These are phyloP conservation scores for Fusarium sterilihyphosum DNA, from an alignment of 2,329 filamentous ascomycete species.

Conservation along the genomic window DNA sequence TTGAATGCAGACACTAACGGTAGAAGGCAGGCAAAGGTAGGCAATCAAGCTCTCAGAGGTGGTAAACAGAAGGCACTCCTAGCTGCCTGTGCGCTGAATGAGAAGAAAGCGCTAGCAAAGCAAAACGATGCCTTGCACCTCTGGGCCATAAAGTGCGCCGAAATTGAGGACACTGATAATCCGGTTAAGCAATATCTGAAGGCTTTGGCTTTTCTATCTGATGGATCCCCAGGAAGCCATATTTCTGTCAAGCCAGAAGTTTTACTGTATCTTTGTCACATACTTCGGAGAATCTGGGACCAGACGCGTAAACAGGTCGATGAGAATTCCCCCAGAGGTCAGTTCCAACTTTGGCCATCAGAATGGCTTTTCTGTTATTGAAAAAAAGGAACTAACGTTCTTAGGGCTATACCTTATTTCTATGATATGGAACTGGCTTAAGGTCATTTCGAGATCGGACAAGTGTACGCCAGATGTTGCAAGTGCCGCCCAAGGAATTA, in stretches of 20 bases:
- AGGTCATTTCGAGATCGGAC: conserved; percentile 23
- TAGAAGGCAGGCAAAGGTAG: neutral
- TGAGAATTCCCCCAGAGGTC: neutral
- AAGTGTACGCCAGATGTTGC: conserved; percentile 25
- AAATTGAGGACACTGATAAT: neutral
- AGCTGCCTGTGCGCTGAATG: neutral
- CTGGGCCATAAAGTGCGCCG: neutral
- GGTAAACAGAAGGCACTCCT: neutral
- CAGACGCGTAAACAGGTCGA: neutral
- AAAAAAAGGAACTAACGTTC: neutral
- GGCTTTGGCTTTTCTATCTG: conserved; percentile 53
- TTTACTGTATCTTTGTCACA: conserved; percentile 2
- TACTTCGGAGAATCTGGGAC: neutral
- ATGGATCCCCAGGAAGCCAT: neutral
- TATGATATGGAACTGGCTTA: conserved; percentile 41
- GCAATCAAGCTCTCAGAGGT: neutral
- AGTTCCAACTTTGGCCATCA: neutral
- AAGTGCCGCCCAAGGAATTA: conserved; percentile 19
- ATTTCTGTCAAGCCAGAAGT: neutral
- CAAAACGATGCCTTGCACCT: neutral
- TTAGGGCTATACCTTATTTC: conserved; percentile 39
- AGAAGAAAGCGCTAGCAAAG: neutral
- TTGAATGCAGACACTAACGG: neutral
- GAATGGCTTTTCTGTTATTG: neutral
- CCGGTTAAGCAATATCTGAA: neutral